Percentiles rank a stretch among this genome's conserved stretches.
These are phyloP conservation scores for Oxytropis ochrocephala DNA, from an alignment of 306 rosid species.

Conservation along the genomic window DNA sequence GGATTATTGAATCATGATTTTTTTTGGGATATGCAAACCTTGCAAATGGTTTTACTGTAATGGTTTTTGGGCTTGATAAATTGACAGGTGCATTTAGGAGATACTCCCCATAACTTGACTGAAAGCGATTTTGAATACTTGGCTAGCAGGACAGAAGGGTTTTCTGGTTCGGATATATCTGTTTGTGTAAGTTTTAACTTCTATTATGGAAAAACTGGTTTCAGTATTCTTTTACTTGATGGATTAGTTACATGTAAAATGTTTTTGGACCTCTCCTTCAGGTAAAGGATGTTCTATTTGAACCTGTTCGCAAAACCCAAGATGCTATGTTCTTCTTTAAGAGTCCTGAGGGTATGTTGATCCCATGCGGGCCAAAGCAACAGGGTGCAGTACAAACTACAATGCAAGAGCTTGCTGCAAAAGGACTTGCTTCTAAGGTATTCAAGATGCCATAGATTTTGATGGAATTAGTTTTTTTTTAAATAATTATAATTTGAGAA, in stretches of 20 bases:
- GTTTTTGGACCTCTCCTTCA: constrained; percentile 23
- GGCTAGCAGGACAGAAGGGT: constrained; percentile 84
- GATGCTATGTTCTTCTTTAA: constrained; percentile 90
- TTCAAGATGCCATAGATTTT: not conserved
- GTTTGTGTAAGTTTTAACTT: constrained; percentile 73
- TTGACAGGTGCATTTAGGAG: constrained; percentile 96
- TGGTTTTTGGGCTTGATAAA: constrained; percentile 16
- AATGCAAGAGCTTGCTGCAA: constrained; percentile 77
- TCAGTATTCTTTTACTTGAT: not conserved
- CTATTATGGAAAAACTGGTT: constrained; percentile 6
- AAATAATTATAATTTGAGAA: not conserved
- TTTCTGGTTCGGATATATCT: constrained; percentile 93
- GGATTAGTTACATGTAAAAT: not conserved
- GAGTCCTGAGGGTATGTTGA: constrained; percentile 65
- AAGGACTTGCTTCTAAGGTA: constrained; percentile 91
- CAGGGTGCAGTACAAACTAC: constrained; percentile 63
- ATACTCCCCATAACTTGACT: constrained; percentile 86
- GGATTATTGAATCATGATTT: constrained; percentile 12
- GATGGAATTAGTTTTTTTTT: not conserved
- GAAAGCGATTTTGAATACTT: constrained; percentile 86
- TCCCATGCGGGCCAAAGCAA: constrained; percentile 94
- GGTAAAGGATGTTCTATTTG: constrained; percentile 97
- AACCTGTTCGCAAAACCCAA: constrained; percentile 99
- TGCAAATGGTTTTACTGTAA: constrained; percentile 3
- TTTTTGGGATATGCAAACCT: constrained; percentile 12